A percentile compares a stretch with the other conserved stretches of the same genome.
Evolutionary conservation across 2,329 filamentous ascomycete genomes (phyloP).

Genomic region (Fusarium sp.): DNA sequence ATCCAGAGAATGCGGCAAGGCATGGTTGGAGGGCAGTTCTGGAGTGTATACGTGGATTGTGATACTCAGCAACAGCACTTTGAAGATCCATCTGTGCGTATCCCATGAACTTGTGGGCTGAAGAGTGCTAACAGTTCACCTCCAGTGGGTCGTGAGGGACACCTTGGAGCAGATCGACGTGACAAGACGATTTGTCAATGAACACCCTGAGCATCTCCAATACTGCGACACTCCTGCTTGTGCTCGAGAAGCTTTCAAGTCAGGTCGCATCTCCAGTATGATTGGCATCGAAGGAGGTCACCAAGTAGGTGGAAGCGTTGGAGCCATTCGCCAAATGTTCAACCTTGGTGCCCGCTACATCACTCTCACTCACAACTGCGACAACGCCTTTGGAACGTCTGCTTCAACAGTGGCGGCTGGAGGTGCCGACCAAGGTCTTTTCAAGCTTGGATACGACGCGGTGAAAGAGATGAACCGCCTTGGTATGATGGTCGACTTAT

Average conservation of each 20-base stretch:
- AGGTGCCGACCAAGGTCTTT: constrained; percentile 38
- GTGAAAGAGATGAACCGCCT: constrained; percentile 52
- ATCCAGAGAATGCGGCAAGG: constrained; percentile 43
- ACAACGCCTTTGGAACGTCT: constrained; percentile 46
- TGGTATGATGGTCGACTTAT: constrained; percentile 49
- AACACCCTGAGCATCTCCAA: constrained; percentile 37
- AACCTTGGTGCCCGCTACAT: constrained; percentile 54
- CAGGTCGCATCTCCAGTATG: constrained; percentile 49
- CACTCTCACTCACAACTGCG: constrained; percentile 50
- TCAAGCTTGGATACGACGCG: constrained; percentile 40
- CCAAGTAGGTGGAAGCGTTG: constrained; percentile 49
- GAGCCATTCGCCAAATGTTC: constrained; percentile 49
- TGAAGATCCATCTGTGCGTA: constrained; percentile 37
- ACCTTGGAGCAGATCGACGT: constrained; percentile 50
- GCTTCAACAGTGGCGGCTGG: constrained; percentile 45
- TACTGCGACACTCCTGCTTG: constrained; percentile 44
- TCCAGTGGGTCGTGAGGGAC: constrained; percentile 17
- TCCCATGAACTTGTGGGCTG: not conserved
- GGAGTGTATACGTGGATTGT: constrained; percentile 44
- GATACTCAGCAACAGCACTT: constrained; percentile 37
- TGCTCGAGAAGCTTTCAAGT: constrained; percentile 44
- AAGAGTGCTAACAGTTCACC: not conserved
- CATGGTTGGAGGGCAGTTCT: constrained; percentile 46
- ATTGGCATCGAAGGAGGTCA: constrained; percentile 53
- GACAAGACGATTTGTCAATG: constrained; percentile 42